A percentile compares a stretch with the other conserved stretches of the same genome.
Evolutionary conservation across 2,329 filamentous ascomycete species (phyloP).

Genomic region (Peltaster fructicola): DNA sequence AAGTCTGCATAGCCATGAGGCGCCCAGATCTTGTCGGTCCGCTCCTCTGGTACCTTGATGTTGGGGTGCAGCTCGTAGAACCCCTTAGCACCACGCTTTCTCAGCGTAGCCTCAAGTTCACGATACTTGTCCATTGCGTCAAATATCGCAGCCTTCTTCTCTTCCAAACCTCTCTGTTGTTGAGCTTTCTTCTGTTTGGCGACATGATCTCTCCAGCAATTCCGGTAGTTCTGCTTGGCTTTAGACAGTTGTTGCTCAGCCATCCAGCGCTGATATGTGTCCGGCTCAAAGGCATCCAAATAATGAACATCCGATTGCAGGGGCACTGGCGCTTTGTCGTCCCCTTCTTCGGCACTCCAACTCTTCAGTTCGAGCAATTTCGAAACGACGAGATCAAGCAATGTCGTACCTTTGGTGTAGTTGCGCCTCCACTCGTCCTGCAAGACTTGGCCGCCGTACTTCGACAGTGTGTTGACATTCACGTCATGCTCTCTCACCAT

Average conservation of each 20-base stretch:
- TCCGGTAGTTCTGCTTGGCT: slow-evolving; percentile 22
- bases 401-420: slow-evolving; percentile 26
- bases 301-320: slow-evolving; percentile 31
- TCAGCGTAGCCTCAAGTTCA: slow-evolving; percentile 35
- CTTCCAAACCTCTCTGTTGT: slow-evolving; percentile 18
- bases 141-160: slow-evolving; percentile 40
- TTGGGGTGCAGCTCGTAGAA: slow-evolving; percentile 48
- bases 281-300: slow-evolving; percentile 31
- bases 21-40: slow-evolving; percentile 3
- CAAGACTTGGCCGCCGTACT: slow-evolving; percentile 14
- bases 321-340: slow-evolving; percentile 12
- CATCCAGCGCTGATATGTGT: slow-evolving; percentile 44
- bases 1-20: no score
- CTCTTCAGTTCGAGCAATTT: slow-evolving; percentile 33
- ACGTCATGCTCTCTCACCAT: slow-evolving; percentile 41
- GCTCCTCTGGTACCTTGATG: slow-evolving; percentile 12
- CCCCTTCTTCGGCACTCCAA: slow-evolving; percentile 24
- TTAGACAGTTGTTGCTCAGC: slow-evolving; percentile 24
- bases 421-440: slow-evolving; percentile 19
- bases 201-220: slow-evolving; percentile 18
- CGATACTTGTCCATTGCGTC: slow-evolving; percentile 35
- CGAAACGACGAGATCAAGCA: slow-evolving; percentile 43
- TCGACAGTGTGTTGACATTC: slow-evolving; percentile 44
- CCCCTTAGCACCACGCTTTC: slow-evolving; percentile 44
- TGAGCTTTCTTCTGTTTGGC: slow-evolving; percentile 8